Base-by-base conservation (phyloP, 2,329 filamentous ascomycete genomes). In the Talaromyces sp. region DNA sequence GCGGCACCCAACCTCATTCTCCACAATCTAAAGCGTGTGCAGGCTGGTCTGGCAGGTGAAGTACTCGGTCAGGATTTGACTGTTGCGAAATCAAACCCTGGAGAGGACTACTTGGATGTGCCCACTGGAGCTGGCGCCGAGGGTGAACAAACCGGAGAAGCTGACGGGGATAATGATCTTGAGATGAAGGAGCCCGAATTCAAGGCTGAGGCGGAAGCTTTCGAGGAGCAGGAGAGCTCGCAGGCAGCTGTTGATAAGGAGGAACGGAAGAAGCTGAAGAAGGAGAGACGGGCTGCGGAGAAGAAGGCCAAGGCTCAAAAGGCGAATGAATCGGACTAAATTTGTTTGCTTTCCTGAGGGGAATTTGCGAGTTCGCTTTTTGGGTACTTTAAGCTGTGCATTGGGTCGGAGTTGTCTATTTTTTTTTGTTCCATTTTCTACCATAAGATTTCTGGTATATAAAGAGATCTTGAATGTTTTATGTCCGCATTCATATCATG, bases 191-290 rank as follows among this genome's bases (percentile, higher is more conserved):
- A 75, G 41, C 69, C 73, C 35, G 65, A 63, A 55, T 50, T 75
- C 74, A 65, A 67, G 65, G 39, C 65, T 65, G 56, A 68, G 70
- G 70, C 67, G 9, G 61, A 65, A 39, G 67, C 70, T 36, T 71
- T 71, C 51, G 70, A 67, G 27, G 65, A 70, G 29, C 70, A 73
- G 56, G 75, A 73, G 43, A 62, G 71, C 17, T 70, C 77, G 33
- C 69, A 75, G 47, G 75, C 70, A 44, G 69, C 62, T 43, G 57
- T 75, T 44, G 78, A 82, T 56, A 81, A 80, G 66, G 80, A 80
- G 57, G 78, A 80, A 49, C 74, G 80, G 56, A 84, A 81, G 69
- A 74, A 73, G 58, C 76, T 73, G 54, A 85, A 85, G 77, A 83
- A 82, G 67, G 77, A 79, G 64, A 75, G 78, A 63, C 72, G 74